A percentile compares a stretch with the other conserved stretches of the same genome.
phyloP scores from a whole-genome alignment of 257 asterid genomes.

The Perilla frutescens region DNA sequence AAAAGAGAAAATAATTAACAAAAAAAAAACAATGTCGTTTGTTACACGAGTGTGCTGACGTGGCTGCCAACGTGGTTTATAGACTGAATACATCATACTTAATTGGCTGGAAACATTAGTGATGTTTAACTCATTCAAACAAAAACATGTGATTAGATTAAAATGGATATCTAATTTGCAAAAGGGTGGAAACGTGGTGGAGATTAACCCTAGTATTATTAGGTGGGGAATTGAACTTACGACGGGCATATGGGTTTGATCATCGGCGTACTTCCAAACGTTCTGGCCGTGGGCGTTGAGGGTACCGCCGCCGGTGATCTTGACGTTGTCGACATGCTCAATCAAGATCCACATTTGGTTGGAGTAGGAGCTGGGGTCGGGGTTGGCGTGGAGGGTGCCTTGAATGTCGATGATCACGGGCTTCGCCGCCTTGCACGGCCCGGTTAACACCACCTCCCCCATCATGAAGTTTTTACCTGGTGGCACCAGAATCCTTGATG shows the following conservation, averaged over 20 bases:
- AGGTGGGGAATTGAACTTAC: conserved; percentile 41
- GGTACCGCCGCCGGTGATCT: conserved; percentile 66
- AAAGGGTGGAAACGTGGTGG: too few relatives aligned
- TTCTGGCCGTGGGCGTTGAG: conserved; percentile 56
- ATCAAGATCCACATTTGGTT: conserved; percentile 49
- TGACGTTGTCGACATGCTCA: conserved; percentile 40
- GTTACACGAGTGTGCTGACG: too few relatives aligned
- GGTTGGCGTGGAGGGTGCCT: conserved; percentile 51
- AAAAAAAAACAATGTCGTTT: too few relatives aligned
- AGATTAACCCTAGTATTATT: too few relatives aligned
- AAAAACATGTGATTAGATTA: too few relatives aligned
- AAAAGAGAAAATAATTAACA: too few relatives aligned
- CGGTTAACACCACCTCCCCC: conserved; percentile 57
- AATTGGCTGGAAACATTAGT: too few relatives aligned
- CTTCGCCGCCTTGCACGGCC: conserved; percentile 56
- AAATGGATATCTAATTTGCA: too few relatives aligned
- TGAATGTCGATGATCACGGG: conserved; percentile 56
- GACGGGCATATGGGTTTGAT: conserved; percentile 43
- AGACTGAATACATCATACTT: too few relatives aligned
- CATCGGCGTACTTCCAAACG: conserved; percentile 47
- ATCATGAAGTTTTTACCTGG: conserved; percentile 41
- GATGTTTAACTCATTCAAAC: too few relatives aligned
- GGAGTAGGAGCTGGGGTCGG: conserved; percentile 54
- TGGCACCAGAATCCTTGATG: conserved; percentile 55
- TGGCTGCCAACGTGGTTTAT: too few relatives aligned